Percentiles rank a stretch among this genome's conserved stretches.
phyloP scores from a whole-genome alignment of 2,329 filamentous ascomycete genomes.

The Eurotiales sp. region DNA sequence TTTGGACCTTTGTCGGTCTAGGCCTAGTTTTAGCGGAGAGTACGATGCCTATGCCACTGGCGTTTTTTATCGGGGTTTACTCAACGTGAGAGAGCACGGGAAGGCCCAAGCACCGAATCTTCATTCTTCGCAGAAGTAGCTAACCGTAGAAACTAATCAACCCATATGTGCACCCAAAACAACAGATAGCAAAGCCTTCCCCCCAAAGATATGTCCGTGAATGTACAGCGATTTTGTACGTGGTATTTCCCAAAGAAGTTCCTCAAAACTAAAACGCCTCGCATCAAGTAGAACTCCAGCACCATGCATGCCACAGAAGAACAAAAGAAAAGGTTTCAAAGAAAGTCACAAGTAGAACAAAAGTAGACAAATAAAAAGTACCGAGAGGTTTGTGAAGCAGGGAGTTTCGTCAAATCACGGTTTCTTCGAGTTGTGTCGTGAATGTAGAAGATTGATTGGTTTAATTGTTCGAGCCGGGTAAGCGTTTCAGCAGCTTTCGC shows the following conservation, averaged over 20 bases:
- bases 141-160: no score
- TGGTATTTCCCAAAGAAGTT: not conserved
- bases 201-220: not conserved
- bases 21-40: no score
- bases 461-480: not conserved
- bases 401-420: no score
- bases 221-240: not conserved
- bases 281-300: not conserved
- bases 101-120: no score
- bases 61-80: no score
- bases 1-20: no score
- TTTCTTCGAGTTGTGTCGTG: not conserved
- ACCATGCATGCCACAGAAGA: not conserved
- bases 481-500: constrained; percentile 3
- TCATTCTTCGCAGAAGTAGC: no score
- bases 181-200: not conserved
- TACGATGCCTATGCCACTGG: no score
- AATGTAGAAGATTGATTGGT: not conserved
- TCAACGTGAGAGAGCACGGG: no score
- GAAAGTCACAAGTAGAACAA: not conserved
- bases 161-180: not conserved
- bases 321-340: not conserved
- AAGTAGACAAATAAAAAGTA: not conserved
- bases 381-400: no score
- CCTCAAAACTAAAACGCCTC: not conserved